These are phyloP conservation scores for Veloporphyrellus conicus DNA, from an alignment of 1,284 basidiomycete species.

Conservation along the genomic window DNA sequence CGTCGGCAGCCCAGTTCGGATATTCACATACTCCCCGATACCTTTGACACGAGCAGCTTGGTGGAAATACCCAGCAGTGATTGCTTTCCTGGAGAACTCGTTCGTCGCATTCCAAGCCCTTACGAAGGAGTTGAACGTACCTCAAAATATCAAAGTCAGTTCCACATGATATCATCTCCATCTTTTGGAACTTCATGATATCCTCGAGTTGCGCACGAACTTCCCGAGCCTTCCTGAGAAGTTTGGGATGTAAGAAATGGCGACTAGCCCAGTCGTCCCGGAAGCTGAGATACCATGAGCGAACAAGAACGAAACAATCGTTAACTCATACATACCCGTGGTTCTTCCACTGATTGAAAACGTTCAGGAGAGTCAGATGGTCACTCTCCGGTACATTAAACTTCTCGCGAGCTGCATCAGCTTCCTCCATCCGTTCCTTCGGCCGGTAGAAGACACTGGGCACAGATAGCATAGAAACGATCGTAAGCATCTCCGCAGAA, in stretches of 20 bases:
- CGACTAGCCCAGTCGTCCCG: slow-evolving; percentile 92
- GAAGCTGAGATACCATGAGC: slow-evolving; percentile 46
- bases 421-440: slow-evolving; percentile 92
- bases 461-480: slow-evolving; percentile 98
- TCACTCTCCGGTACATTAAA: slow-evolving; percentile 99
- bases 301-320: neutral
- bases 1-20: slow-evolving; percentile 89
- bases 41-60: slow-evolving; percentile 97
- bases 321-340: slow-evolving; percentile 63
- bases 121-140: slow-evolving; percentile 38
- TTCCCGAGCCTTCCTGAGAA: slow-evolving; percentile 91
- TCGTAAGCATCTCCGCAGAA: slow-evolving; percentile 93
- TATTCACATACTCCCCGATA: slow-evolving; percentile 98
- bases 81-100: slow-evolving; percentile 73
- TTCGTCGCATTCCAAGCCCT: neutral
- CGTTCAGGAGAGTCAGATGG: slow-evolving; percentile 92
- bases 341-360: slow-evolving; percentile 97
- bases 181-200: slow-evolving; percentile 98
- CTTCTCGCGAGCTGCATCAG: slow-evolving; percentile 94
- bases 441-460: slow-evolving; percentile 96
- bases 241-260: slow-evolving; percentile 95
- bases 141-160: slow-evolving; percentile 94
- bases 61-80: slow-evolving; percentile 98
- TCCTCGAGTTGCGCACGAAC: slow-evolving; percentile 96
- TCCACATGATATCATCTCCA: slow-evolving; percentile 84